Base-by-base conservation (phyloP, 2,329 filamentous ascomycete genomes). In the Cylindrodendrum hubeiense region DNA sequence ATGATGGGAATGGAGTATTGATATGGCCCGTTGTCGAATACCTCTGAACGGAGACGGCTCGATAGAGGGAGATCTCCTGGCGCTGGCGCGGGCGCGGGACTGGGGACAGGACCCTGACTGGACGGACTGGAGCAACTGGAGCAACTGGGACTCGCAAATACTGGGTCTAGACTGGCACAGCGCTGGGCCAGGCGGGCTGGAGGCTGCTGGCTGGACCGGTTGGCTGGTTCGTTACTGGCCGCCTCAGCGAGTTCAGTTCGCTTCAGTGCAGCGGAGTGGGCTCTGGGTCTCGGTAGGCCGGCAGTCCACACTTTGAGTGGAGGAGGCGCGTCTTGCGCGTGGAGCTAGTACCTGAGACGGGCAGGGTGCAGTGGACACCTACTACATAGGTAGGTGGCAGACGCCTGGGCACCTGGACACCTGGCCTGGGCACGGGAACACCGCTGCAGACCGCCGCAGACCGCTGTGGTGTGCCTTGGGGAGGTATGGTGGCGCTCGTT, bases 1-100 rank as follows among this genome's bases (percentile, higher is more conserved):
- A 68, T 68, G 63, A 68, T 61, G 66, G 59, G 58, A 41, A 55
- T 34, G 50, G 61, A 51, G 61, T 46, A 59, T 59, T 58, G 43
- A 59, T 59, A 59, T 59, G 61, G 59, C 46, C 43, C 43, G 43
- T 49, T 26, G 46, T 30, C n/a, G 47, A 30, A 34, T 34, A 26
- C 24, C 6, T 22, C 26, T n/a, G 44, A 10, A 21, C n/a, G 26
- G 46, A 8, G 46, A 30, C 46, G 46, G 26, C 46, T 33, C 46
- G 26, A 47, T 47, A 8, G 24, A 30, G 46, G 46, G 26, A 49
- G 47, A 34, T 50, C 47, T 50, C 30, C 28, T 50, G 47, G 47
- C 46, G 26, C 17, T 44, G 19, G 43, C 43, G 21, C 34, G 15
- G 43, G 43, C 43, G 43, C 43, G 21, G 43, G 43, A 44, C 43